These are phyloP conservation scores for Dactylellina leptospora DNA, from an alignment of 2,329 filamentous ascomycete species.

Conservation along the genomic window DNA sequence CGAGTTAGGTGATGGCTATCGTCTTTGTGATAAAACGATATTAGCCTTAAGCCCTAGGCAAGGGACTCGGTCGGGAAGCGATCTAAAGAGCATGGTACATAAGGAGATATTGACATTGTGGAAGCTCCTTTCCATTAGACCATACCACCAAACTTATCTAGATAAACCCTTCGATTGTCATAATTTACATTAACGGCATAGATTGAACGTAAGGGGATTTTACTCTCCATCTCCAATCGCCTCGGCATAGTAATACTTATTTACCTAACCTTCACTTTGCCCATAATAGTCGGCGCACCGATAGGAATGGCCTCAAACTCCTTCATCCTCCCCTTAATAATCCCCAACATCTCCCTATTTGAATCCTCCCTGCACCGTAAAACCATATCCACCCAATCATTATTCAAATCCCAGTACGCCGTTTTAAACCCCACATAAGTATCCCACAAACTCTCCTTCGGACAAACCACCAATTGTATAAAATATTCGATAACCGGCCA, in stretches of 20 bases:
- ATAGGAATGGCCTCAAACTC: conserved; percentile 78
- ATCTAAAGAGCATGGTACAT: too few relatives aligned
- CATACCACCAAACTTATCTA: not conserved
- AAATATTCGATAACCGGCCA: conserved; percentile 92
- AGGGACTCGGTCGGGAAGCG: not conserved
- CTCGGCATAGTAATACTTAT: not conserved
- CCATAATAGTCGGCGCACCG: conserved; percentile 91
- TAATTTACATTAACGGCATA: conserved; percentile 1
- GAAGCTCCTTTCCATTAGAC: not conserved
- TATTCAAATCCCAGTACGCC: conserved; percentile 90
- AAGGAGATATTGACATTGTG: not conserved
- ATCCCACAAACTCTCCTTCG: conserved; percentile 75
- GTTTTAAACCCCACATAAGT: conserved; percentile 85
- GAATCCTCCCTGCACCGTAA: conserved; percentile 89
- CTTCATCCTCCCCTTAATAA: conserved; percentile 86
- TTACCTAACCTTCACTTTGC: conserved; percentile 75
- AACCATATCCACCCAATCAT: conserved; percentile 95
- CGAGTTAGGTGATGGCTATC: not conserved
- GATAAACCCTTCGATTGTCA: not conserved
- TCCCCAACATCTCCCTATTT: conserved; percentile 86
- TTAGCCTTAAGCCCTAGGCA: too few relatives aligned
- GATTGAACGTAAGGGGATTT: not conserved
- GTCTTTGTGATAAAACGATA: not conserved
- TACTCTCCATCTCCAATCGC: not conserved
- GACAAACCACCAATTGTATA: conserved; percentile 77